Base-by-base conservation (phyloP, 106 monocot genomes). In the Allium fistulosum region DNA sequence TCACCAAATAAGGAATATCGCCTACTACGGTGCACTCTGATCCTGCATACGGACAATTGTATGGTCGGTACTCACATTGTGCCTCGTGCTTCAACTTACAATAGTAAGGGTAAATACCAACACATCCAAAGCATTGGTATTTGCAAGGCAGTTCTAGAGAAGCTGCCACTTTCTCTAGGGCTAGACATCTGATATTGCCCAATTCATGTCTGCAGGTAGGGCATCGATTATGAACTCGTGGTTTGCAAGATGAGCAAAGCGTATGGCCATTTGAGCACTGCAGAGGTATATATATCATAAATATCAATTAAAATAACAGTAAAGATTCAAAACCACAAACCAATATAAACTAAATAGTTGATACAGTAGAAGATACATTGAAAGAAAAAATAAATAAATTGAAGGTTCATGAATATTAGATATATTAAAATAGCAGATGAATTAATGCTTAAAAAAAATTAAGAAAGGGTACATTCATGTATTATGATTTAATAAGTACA, bases 221-320 rank as follows among this genome's bases (percentile, higher is more conserved):
- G 47, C 80, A 80, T 15, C 71, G 76, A 50, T 80, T 80, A 28
- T 80, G 80, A 59, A 80, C 75, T 62, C 71, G 59, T 6, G 80
- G 80, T 58, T 80, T 80, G 76, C 80, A 80, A 27, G 61, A 60
- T 11, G 80, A 76, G 57, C 80, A 80, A n/a, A 80, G 37, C 28
- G 80, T 80, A 53, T 80, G 80, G 16, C 80, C 80, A 66, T 80
- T 80, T 17, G 71, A 80, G 50, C 80, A 80, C 80, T 80, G 59
- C 53, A 80, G 2, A 53, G 37, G 37, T 37, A 37, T 37, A 1
- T 37, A 37, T 37, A 37, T 2, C 37, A 4, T 37, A 37, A 37
- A 37, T 37, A 37, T 37, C 37, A 37, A 37, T 2, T 37, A 37
- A 37, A 37, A 4, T 4, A 37, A 37, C 1, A 37, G 4, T 37